phyloP scores from a whole-genome alignment of 139 green algal species.

The Chlamydomonas sp. region DNA sequence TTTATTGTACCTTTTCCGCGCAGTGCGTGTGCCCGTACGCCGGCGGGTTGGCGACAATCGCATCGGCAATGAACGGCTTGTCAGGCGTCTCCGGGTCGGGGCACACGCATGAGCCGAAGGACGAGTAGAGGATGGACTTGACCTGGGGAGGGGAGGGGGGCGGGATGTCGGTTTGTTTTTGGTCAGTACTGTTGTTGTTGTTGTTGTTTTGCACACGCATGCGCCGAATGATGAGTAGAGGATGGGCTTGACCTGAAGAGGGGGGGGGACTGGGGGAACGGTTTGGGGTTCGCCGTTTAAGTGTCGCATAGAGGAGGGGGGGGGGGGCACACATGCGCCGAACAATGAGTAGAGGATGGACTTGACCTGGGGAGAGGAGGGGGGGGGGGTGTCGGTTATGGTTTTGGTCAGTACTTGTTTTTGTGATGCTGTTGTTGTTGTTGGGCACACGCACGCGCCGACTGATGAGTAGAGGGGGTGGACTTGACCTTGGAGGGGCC shows the following conservation, averaged over 20 bases:
- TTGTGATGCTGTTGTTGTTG: no score
- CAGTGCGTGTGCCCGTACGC: conserved; percentile 53
- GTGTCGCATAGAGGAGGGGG: no score
- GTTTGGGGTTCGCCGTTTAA: no score
- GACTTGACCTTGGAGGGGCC: neutral
- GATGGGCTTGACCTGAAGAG: conserved; percentile 11
- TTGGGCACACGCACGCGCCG: conserved; percentile 37
- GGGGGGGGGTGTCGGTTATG: no score
- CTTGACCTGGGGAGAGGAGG: conserved; percentile 1
- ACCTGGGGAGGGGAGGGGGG: conserved; percentile 9
- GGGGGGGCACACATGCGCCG: conserved; percentile 35
- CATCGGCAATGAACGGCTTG: conserved; percentile 41
- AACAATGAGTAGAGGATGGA: conserved; percentile 29
- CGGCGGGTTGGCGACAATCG: conserved; percentile 63
- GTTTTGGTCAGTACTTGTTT: no score
- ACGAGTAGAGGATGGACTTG: conserved; percentile 23
- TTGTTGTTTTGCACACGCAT: no score
- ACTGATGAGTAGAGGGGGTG: conserved; percentile 30
- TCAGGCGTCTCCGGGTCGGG: conserved; percentile 28
- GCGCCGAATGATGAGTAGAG: conserved; percentile 34
- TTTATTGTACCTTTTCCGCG: conserved; percentile 56
- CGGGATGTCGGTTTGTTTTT: no score
- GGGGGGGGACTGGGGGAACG: no score
- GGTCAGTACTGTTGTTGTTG: no score
- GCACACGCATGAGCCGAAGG: conserved; percentile 35